Conservation (phyloP, 352 stramenopile genomes). For the Globisporangium heterothallicum region DNA sequence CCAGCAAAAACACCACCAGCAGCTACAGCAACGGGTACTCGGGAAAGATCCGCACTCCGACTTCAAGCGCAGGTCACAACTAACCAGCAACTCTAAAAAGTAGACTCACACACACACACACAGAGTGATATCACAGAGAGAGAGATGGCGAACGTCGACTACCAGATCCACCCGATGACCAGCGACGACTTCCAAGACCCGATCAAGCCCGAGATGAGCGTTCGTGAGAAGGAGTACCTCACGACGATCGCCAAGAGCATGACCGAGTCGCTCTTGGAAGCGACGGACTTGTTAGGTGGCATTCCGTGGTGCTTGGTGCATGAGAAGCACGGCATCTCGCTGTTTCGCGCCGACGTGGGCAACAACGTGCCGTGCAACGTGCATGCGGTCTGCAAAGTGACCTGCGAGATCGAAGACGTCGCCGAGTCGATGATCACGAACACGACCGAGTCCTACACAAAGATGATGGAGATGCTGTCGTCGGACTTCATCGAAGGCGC, state of each 20-base stretch:
- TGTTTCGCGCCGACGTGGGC: slow-evolving; percentile 62
- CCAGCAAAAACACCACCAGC: too few species aligned
- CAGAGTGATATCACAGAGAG: too few species aligned
- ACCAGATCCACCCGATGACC: background rate
- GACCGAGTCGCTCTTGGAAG: slow-evolving; percentile 68
- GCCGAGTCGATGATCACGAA: slow-evolving; percentile 77
- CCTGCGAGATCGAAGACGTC: slow-evolving; percentile 75
- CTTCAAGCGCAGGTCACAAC: too few species aligned
- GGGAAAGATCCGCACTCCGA: too few species aligned
- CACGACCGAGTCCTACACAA: slow-evolving; percentile 74
- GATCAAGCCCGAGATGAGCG: slow-evolving; percentile 22
- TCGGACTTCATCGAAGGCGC: slow-evolving; percentile 81
- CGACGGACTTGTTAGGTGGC: slow-evolving; percentile 65
- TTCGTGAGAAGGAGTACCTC: slow-evolving; percentile 64
- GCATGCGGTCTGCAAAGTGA: slow-evolving; percentile 82
- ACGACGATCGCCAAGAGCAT: slow-evolving; percentile 75
- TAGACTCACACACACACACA: too few species aligned
- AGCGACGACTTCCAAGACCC: background rate
- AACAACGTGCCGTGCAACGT: slow-evolving; percentile 77
- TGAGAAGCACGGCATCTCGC: slow-evolving; percentile 79
- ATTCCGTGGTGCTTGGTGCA: slow-evolving; percentile 73
- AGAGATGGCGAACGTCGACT: too few species aligned
- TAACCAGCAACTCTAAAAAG: too few species aligned
- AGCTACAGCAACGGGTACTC: too few species aligned
- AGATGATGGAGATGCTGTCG: slow-evolving; percentile 82